Evolutionary conservation across 225 moss, liverwort and hornwort species (phyloP), one percentile per base, ranked within the genome.

Genomic region (Neckera pumila): DNA sequence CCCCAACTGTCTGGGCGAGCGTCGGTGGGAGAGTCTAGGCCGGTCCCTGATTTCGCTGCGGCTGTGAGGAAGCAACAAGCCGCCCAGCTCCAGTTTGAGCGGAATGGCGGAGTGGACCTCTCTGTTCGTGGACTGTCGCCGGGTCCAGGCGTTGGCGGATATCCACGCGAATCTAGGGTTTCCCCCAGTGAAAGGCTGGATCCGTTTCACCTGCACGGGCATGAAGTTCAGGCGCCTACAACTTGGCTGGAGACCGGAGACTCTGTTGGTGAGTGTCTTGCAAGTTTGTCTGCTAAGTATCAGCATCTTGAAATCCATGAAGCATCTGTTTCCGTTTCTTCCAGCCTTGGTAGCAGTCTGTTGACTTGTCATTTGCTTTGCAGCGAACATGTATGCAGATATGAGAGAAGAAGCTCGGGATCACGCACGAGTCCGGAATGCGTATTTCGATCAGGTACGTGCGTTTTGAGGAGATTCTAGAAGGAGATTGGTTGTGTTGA

Each of bases 351-450:
- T 40, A 49, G 79, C 23, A 8, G 36, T 28, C 4, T n/a, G 60
- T 27, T 88, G 61, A 88, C 83, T 22, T 27, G 17, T 67, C 59
- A 3, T 82, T 59, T 71, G 23, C 80, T 18, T 70, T 89, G 89
- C 92, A 95, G 94, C 91, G 82, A 95, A 90, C 86, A 64, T 95
- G 93, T 95, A 94, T 75, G 73, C 93, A 54, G 94, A 92, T 25
- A 94, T 95, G 94, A 87, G 94, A 59, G 95, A 94, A 72, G 95
- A 95, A 87, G 95, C 95, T 63, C 91, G 93, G 31, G 93, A 94
- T 76, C 94, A 94, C 85, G 95, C 95, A 28, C 94, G 95, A 65
- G 94, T 93, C 43, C 91, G 94, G 19, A 94, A 95, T 80, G 92
- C 92, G 22, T 94, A 93, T 89, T 95, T 95, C 45, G 94, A 95